phyloP scores from a whole-genome alignment of 1,139 yeast genomes.

The Pichia sp. region DNA sequence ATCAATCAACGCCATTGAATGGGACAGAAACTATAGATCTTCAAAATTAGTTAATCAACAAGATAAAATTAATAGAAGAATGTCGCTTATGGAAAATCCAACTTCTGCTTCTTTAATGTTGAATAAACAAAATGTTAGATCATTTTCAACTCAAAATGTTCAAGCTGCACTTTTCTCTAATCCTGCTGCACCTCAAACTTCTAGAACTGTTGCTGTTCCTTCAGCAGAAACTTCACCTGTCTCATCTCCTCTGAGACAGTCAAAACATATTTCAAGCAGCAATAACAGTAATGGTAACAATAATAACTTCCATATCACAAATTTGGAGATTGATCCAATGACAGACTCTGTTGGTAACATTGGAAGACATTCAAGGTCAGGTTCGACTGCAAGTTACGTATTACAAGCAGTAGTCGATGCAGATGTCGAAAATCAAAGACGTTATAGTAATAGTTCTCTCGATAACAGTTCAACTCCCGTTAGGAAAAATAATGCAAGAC shows the following conservation, averaged over 20 bases:
- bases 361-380: slow-evolving; percentile 26
- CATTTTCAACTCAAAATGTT: slow-evolving; percentile 40
- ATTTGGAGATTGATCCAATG: not conserved
- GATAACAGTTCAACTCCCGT: slow-evolving; percentile 13
- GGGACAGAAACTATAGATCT: slow-evolving; percentile 58
- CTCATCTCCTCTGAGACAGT: slow-evolving; percentile 13
- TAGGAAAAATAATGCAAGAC: slow-evolving; percentile 13
- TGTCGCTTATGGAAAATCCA: slow-evolving; percentile 36
- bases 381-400: slow-evolving; percentile 53
- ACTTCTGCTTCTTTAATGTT: slow-evolving; percentile 28
- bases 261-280: slow-evolving; percentile 1
- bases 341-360: not conserved
- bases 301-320: not conserved
- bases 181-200: slow-evolving; percentile 46
- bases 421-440: slow-evolving; percentile 34
- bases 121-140: slow-evolving; percentile 34
- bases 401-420: slow-evolving; percentile 62
- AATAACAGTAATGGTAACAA: slow-evolving; percentile 1
- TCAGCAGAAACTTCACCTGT: slow-evolving; percentile 29
- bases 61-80: slow-evolving; percentile 31
- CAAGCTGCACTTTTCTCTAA: slow-evolving; percentile 36
- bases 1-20: slow-evolving; percentile 78
- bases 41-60: slow-evolving; percentile 24
- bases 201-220: slow-evolving; percentile 45
- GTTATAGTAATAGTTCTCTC: slow-evolving; percentile 24